Conservation (phyloP, 2,329 filamentous ascomycete genomes). For the Verticillium dahliae region DNA sequence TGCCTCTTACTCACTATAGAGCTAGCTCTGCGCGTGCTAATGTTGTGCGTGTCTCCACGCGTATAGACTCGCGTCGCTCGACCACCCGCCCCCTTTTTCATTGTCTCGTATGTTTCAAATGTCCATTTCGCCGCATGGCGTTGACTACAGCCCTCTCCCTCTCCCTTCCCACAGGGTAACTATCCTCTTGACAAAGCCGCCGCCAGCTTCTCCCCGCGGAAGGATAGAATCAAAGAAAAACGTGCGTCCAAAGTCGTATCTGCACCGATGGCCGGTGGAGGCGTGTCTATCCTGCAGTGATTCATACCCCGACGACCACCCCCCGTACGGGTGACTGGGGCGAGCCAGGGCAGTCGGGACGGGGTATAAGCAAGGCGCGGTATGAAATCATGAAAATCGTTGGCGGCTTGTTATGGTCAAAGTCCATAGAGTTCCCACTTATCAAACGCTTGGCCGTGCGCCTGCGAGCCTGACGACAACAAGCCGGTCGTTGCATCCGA, state of each 20-base stretch:
- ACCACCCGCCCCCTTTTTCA: not conserved
- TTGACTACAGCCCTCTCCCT: not conserved
- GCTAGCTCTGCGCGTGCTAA: not conserved
- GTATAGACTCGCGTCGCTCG: not conserved
- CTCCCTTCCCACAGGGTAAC: not conserved
- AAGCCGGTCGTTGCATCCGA: not conserved
- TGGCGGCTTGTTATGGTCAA: not conserved
- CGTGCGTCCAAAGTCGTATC: not conserved
- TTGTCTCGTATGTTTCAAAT: not conserved
- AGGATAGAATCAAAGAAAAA: not conserved
- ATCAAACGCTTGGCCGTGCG: not conserved
- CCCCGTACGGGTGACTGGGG: not conserved
- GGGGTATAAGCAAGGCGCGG: not conserved
- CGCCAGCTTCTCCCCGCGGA: not conserved
- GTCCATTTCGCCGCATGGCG: not conserved
- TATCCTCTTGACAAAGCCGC: not conserved
- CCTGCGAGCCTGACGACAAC: not conserved
- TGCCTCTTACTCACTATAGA: not conserved
- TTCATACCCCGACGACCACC: not conserved
- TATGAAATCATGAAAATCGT: not conserved
- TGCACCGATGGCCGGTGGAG: not conserved
- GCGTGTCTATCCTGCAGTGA: not conserved
- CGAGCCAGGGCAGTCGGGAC: not conserved
- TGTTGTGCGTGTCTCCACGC: not conserved
- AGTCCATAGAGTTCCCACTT: slow-evolving; percentile 1